Evolutionary conservation across 306 rosid genomes (phyloP), one percentile per base, ranked within the genome.

Genomic region (Mimosa pudica): DNA sequence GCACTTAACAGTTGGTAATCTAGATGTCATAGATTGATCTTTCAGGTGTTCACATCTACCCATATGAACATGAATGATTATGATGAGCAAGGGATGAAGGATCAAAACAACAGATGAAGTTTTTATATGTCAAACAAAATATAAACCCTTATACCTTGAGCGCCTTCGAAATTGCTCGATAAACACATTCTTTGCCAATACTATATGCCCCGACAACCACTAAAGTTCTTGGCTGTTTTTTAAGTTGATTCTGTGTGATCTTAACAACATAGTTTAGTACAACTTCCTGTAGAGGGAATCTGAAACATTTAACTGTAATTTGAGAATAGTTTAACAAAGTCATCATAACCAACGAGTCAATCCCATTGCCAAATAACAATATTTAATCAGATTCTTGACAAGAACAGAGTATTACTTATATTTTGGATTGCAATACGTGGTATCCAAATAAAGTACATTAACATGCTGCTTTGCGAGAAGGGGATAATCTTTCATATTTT

Each of bases 131-230:
- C 2, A 3, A 47, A 57, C 61, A 46, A 33, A 69, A 82, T 54
- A 41, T 54, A 41, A 48, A 1, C 7, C 35, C 33, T 75, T 73
- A 45, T 80, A 85, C 90, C 85, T 84, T 82, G 3, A 87, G 86
- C 33, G 80, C 84, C 79, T 83, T 83, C 5, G 90, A 85, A 81
- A 87, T 87, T 65, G 73, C 81, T 75, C 83, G 85, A 83, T 87
- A 87, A 71, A 87, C 90, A 81, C 89, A 80, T 78, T 87, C 90
- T 83, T 87, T 87, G 69, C 90, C 90, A 87, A 87, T 87, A 63
- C 90, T 87, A 35, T 87, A 87, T 36, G 90, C 90, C 71, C 90
- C 90, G 78, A 85, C 90, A 78, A 85, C 89, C 66, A 87, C 85
- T 75, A 87, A 81, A 78, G 89, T 83, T 78, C 75, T 85, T 45